Conservation (phyloP, 2,329 filamentous ascomycete species). For the Stachybotrys echinatus region DNA sequence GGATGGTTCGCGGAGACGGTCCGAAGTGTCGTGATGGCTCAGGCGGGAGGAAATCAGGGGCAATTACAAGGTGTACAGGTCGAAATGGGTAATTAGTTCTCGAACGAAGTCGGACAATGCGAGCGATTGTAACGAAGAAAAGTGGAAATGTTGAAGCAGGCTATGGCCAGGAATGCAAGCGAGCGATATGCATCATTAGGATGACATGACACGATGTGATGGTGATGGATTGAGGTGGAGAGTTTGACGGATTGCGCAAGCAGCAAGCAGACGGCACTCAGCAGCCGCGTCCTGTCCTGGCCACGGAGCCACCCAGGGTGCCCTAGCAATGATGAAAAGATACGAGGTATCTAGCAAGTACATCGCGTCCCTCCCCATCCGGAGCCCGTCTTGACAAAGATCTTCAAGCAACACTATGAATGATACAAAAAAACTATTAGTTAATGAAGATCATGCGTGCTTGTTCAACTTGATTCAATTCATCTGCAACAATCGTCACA, state of each 20-base stretch:
- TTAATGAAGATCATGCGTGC: neutral
- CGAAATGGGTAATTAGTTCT: neutral
- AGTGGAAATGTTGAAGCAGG: neutral
- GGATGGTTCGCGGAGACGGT: neutral
- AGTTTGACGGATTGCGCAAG: neutral
- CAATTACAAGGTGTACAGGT: neutral
- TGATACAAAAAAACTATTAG: too few relatives aligned
- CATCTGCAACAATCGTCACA: neutral
- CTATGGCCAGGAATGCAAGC: neutral
- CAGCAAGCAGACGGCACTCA: neutral
- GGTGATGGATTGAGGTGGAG: neutral
- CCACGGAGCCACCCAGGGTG: neutral
- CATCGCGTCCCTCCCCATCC: neutral
- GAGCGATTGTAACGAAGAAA: neutral
- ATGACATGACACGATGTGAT: too few relatives aligned
- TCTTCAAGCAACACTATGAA: too few relatives aligned
- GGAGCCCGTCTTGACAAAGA: too few relatives aligned
- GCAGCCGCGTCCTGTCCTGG: too few relatives aligned
- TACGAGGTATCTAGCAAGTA: neutral
- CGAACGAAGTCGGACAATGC: neutral
- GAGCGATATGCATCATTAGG: neutral
- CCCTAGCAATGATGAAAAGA: neutral
- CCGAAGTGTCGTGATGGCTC: neutral
- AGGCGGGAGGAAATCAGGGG: neutral
- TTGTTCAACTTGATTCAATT: neutral